phyloP scores from a whole-genome alignment of 225 moss, liverwort and hornwort genomes.

The Lunularia cruciata region DNA sequence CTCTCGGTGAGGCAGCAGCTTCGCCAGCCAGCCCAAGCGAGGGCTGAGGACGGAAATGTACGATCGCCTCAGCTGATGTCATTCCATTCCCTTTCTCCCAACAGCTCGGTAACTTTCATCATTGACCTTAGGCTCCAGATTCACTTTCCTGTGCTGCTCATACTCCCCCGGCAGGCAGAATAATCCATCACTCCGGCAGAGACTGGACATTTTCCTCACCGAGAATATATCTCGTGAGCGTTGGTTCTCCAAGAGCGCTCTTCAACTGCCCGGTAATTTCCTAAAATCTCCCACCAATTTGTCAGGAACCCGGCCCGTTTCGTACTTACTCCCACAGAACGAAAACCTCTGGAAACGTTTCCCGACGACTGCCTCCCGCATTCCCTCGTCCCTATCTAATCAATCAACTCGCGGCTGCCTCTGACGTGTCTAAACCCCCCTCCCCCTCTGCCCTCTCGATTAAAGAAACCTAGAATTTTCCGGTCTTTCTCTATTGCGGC shows the following conservation, averaged over 20 bases:
- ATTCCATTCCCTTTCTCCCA: not conserved
- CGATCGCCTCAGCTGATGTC: not conserved
- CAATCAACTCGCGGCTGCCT: not conserved
- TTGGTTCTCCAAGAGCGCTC: too few species aligned
- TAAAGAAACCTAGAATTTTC: not conserved
- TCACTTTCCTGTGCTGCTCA: not conserved
- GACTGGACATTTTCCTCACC: too few species aligned
- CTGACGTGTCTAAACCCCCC: not conserved
- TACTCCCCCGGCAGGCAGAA: not conserved
- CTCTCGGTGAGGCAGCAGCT: not conserved
- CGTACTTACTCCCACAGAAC: not conserved
- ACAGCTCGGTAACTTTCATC: not conserved
- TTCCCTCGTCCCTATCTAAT: not conserved
- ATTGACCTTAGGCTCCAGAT: not conserved
- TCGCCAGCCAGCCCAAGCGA: not conserved
- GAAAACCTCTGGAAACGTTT: not conserved
- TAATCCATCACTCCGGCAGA: too few species aligned
- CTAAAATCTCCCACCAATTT: not conserved
- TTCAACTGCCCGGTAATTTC: too few species aligned
- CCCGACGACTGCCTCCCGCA: not conserved
- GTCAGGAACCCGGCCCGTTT: not conserved
- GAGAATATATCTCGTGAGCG: too few species aligned
- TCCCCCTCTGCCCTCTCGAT: too few species aligned
- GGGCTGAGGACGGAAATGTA: constrained; percentile 1
- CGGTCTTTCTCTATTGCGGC: not conserved